These are phyloP conservation scores for Candida suzukii DNA, from an alignment of 805 yeast genomes.

Conservation along the genomic window DNA sequence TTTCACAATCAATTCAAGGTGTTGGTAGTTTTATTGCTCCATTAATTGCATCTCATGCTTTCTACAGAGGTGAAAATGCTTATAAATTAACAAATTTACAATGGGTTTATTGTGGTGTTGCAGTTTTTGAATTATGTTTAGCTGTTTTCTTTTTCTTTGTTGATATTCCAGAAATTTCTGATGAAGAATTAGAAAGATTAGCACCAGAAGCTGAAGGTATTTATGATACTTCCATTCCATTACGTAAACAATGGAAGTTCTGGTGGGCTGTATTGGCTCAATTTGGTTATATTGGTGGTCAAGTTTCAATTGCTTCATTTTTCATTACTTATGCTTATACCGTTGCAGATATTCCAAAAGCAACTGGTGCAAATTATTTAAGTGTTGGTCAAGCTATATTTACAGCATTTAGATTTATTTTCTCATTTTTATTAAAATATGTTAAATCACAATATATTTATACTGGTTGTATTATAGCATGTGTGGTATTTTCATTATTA, in stretches of 20 bases:
- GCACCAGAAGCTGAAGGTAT: constrained; percentile 6
- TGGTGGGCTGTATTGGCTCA: constrained; percentile 10
- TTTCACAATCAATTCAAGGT: constrained; percentile 9
- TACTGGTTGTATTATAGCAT: constrained; percentile 1
- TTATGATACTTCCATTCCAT: constrained; percentile 7
- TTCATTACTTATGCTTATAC: constrained; percentile 6
- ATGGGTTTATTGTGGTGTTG: constrained; percentile 11
- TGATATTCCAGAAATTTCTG: constrained; percentile 10
- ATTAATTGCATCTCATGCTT: constrained; percentile 8
- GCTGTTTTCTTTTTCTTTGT: constrained; percentile 6
- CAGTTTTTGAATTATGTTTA: constrained; percentile 6
- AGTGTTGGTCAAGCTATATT: constrained; percentile 6
- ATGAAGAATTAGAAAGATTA: constrained; percentile 8
- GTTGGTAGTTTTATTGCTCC: constrained; percentile 9
- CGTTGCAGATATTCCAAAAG: constrained; percentile 1
- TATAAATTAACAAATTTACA: constrained; percentile 5
- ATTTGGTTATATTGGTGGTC: constrained; percentile 11
- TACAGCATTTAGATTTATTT: constrained; percentile 6
- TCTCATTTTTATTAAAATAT: constrained; percentile 4
- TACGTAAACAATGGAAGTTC: constrained; percentile 6
- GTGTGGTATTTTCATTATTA: constrained; percentile 3
- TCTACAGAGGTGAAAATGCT: constrained; percentile 7
- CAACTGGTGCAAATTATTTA: constrained; percentile 6
- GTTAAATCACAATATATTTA: constrained; percentile 7
- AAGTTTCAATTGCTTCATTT: constrained; percentile 9